A percentile compares a stretch with the other conserved stretches of the same genome.
These are phyloP conservation scores for Cicer yamashitae DNA, from an alignment of 306 rosid genomes.

Conservation along the genomic window DNA sequence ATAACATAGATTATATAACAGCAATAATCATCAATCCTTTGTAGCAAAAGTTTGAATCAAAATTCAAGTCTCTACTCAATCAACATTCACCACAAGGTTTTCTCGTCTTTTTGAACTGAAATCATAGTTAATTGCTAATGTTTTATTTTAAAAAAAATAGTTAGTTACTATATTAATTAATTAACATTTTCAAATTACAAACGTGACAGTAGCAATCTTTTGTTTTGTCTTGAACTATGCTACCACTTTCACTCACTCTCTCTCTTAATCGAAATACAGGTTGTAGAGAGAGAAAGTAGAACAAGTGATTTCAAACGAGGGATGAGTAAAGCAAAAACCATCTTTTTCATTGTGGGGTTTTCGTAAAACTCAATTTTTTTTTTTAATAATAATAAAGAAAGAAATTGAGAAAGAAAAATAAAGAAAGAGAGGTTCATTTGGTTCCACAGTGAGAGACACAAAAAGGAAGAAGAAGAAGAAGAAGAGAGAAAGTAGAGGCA, in stretches of 20 bases:
- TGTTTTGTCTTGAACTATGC: slow-evolving; percentile 45
- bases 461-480: slow-evolving; percentile 38
- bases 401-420: not conserved
- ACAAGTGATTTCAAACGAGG: slow-evolving; percentile 50
- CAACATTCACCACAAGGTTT: slow-evolving; percentile 17
- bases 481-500: slow-evolving; percentile 46
- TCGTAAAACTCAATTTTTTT: slow-evolving; percentile 53
- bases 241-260: not conserved
- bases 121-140: slow-evolving; percentile 35
- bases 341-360: slow-evolving; percentile 78
- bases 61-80: slow-evolving; percentile 32
- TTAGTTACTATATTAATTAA: not conserved
- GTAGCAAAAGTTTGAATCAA: slow-evolving; percentile 29
- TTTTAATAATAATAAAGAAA: not conserved
- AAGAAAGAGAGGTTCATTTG: slow-evolving; percentile 44
- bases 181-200: slow-evolving; percentile 27
- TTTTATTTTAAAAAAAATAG: no score
- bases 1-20: not conserved
- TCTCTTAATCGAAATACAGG: slow-evolving; percentile 41
- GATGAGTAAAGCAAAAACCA: slow-evolving; percentile 80
- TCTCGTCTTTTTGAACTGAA: slow-evolving; percentile 14
- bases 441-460: slow-evolving; percentile 49
- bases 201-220: slow-evolving; percentile 30
- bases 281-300: slow-evolving; percentile 72
- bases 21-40: not conserved